These are phyloP conservation scores for Lachancea kluyveri DNA, from an alignment of 805 yeast genomes.

Conservation along the genomic window DNA sequence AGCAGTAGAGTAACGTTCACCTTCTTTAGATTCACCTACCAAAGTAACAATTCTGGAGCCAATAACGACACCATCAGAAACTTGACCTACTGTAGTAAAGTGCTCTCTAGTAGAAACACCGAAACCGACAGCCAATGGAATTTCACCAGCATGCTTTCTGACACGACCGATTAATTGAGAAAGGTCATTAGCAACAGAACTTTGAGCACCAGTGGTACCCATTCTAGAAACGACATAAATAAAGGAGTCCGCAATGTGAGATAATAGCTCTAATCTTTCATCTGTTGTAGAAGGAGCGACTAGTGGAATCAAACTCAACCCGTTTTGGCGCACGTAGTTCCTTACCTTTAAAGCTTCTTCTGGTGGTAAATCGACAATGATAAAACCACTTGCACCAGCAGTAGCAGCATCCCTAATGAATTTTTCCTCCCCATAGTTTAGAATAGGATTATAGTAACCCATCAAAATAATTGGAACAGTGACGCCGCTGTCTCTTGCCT, in stretches of 20 bases:
- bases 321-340: constrained; percentile 56
- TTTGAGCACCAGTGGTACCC: constrained; percentile 92
- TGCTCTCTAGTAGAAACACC: constrained; percentile 96
- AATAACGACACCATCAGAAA: constrained; percentile 93
- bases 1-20: constrained; percentile 56
- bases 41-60: constrained; percentile 79
- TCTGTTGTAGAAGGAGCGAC: constrained; percentile 97
- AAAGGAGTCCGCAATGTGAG: constrained; percentile 88
- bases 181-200: constrained; percentile 56
- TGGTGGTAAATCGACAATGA: constrained; percentile 94
- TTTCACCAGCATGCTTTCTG: constrained; percentile 64
- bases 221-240: constrained; percentile 94
- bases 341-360: constrained; percentile 93
- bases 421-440: constrained; percentile 82
- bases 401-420: constrained; percentile 70
- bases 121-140: constrained; percentile 91
- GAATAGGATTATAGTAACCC: constrained; percentile 97
- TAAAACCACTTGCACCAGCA: constrained; percentile 93
- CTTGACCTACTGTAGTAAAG: constrained; percentile 66
- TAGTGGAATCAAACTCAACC: constrained; percentile 81
- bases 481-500: constrained; percentile 80
- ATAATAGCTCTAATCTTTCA: constrained; percentile 71
- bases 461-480: constrained; percentile 83
- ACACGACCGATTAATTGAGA: constrained; percentile 68
- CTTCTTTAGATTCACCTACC: constrained; percentile 57